Conservation (phyloP, 2,329 filamentous ascomycete genomes). For the Penicillium sp. region DNA sequence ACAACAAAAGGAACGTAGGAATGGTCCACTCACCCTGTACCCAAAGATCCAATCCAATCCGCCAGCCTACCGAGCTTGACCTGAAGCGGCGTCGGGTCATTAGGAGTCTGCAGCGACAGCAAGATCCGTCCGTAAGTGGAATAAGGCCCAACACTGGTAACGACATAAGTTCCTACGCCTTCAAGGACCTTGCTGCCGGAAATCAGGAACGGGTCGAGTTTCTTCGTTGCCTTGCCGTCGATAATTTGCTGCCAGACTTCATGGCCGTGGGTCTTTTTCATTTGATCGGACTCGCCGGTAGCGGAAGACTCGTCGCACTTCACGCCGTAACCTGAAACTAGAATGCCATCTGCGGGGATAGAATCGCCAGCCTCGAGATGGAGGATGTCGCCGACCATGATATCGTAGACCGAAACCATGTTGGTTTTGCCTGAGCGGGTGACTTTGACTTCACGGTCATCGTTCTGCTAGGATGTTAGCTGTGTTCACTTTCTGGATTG, state of each 20-base stretch:
- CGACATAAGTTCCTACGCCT: constrained; percentile 70
- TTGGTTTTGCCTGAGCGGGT: constrained; percentile 64
- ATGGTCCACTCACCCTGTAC: constrained; percentile 54
- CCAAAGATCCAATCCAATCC: constrained; percentile 73
- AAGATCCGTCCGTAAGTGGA: constrained; percentile 74
- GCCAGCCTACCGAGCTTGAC: constrained; percentile 72
- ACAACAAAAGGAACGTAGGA: not conserved
- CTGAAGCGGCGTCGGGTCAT: constrained; percentile 73
- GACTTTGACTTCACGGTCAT: constrained; percentile 63
- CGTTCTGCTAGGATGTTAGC: constrained; percentile 49
- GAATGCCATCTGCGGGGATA: constrained; percentile 67
- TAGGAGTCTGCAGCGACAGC: constrained; percentile 69
- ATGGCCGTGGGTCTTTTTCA: constrained; percentile 63
- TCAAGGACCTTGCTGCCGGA: constrained; percentile 78
- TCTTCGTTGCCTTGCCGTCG: constrained; percentile 51
- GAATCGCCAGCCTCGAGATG: constrained; percentile 68
- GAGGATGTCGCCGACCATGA: constrained; percentile 68
- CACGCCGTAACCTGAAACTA: constrained; percentile 63
- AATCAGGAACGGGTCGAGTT: constrained; percentile 70
- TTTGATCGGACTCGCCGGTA: constrained; percentile 69
- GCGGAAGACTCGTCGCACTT: constrained; percentile 73
- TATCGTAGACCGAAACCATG: constrained; percentile 63
- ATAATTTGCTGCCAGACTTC: constrained; percentile 58
- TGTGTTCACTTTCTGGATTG: not conserved
- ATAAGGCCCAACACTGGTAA: constrained; percentile 69